Evolutionary conservation across 1,284 basidiomycete species (phyloP).

Genomic region (Irpex rosettiformis): DNA sequence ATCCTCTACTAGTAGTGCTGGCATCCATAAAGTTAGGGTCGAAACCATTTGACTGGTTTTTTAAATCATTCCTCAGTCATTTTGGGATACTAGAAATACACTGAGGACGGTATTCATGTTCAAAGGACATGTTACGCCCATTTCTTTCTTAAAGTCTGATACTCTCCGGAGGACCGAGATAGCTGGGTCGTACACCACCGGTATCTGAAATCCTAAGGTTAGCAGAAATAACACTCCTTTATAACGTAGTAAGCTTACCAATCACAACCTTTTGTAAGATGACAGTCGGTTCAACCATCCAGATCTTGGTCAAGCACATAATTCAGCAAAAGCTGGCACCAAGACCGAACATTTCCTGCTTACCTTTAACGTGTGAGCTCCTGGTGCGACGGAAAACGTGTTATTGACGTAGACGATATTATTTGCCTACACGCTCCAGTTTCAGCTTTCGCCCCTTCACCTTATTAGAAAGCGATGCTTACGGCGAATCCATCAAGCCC

Average conservation of each 20-base stretch:
- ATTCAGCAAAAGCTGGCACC: not conserved
- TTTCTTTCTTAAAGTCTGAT: slow-evolving; percentile 30
- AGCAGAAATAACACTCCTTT: not conserved
- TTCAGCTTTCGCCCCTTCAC: not conserved
- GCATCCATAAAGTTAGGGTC: too few relatives aligned
- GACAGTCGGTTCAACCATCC: slow-evolving; percentile 58
- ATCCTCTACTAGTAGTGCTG: not conserved
- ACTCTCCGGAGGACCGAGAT: slow-evolving; percentile 62
- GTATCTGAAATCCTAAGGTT: slow-evolving; percentile 37
- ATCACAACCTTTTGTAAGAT: slow-evolving; percentile 62
- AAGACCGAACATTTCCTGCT: not conserved
- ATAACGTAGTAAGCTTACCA: slow-evolving; percentile 31
- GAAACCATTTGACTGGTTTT: not conserved
- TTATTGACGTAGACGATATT: slow-evolving; percentile 27
- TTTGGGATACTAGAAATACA: not conserved
- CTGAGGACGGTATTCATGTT: too few relatives aligned
- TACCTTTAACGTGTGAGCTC: slow-evolving; percentile 57
- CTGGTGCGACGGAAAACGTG: slow-evolving; percentile 42
- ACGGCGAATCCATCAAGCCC: slow-evolving; percentile 51
- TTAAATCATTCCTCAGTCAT: not conserved
- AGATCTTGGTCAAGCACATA: slow-evolving; percentile 26
- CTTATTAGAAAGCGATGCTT: slow-evolving; percentile 34
- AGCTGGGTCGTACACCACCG: slow-evolving; percentile 51
- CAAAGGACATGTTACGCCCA: too few relatives aligned
- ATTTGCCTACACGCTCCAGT: slow-evolving; percentile 2